Evolutionary conservation across 2,329 filamentous ascomycete species (phyloP), one percentile per base, ranked within the genome.

Genomic region (Colletotrichum noveboracense): DNA sequence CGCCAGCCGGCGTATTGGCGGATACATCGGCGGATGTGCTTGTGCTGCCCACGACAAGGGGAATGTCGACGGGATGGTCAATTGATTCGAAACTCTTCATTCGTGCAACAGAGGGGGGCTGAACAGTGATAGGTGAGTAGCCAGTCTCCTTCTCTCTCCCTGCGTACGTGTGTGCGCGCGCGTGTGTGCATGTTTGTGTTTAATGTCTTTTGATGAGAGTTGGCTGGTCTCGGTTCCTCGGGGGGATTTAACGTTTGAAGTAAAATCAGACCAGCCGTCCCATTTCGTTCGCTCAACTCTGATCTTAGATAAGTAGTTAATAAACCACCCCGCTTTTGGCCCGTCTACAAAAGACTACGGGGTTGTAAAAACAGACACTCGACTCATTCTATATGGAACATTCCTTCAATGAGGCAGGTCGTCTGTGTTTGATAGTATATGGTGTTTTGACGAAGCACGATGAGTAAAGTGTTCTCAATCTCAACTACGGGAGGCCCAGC

Each of bases 351-450:
- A 58, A 9, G 2, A 2, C 7, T 18, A 2, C 7, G 8, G 18
- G 18, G 0, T n/a, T 10, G 8, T 3, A 0, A 28, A 24, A 18
- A 18, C 4, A 28, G 1, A 8, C 21, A 9, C 4, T 28, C 13
- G 5, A n/a, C 5, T 10, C 18, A 12, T 13, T 21, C 3, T 48
- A 4, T 7, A 12, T 6, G 18, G 5, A 21, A 12, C 6, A 12
- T 9, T 9, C 7, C 10, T 48, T 3, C 18, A 48, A 12, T 21
- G 18, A 48, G 10, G 6, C 18, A 12, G 9, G 5, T n/a, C 9
- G 18, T 4, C 10, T n/a, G 5, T 12, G 18, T 21, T 48, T 9
- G 18, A 48, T 21, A 21, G 3, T 10, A 58, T 4, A 58, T 28
- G 13, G 13, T 28, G 55, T 10, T 58, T 28, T 3, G 24, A 13